phyloP scores from a whole-genome alignment of 441 rosid species.

The Codiaeum variegatum region DNA sequence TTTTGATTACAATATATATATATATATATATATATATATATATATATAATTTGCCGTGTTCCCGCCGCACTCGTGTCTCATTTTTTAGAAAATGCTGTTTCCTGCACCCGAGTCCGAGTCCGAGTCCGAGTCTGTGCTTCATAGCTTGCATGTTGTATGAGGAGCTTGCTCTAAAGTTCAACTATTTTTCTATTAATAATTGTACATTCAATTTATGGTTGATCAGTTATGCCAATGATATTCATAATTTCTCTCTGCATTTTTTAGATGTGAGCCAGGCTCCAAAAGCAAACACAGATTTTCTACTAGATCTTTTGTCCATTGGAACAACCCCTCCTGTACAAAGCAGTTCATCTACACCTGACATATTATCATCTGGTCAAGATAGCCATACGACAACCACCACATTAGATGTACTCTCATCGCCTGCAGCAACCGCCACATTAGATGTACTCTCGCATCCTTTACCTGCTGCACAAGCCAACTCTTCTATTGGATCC shows the following conservation, averaged over 20 bases:
- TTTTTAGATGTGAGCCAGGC: conserved; percentile 53
- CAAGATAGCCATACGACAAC: conserved; percentile 36
- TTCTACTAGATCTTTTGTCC: conserved; percentile 81
- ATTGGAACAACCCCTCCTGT: conserved; percentile 61
- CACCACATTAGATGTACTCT: conserved; percentile 43
- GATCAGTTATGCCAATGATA: conserved; percentile 11
- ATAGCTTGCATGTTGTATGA: conserved; percentile 7
- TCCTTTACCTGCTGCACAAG: conserved; percentile 32
- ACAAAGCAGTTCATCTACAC: conserved; percentile 47
- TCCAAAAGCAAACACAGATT: conserved; percentile 73
- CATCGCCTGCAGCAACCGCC: conserved; percentile 42
- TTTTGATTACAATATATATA: too few species aligned
- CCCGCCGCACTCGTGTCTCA: too few species aligned
- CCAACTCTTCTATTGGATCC: conserved; percentile 44
- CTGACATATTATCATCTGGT: conserved; percentile 54
- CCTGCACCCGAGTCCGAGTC: too few species aligned
- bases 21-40: too few species aligned
- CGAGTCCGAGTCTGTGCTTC: too few species aligned
- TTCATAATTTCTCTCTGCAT: conserved; percentile 9
- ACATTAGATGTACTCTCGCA: conserved; percentile 50
- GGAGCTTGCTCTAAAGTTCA: conserved; percentile 7
- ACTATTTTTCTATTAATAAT: not conserved
- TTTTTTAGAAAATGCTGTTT: too few species aligned
- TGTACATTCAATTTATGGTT: not conserved
- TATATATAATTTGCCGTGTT: too few species aligned